Conservation (phyloP, 306 rosid genomes). For the Urtica urens region DNA sequence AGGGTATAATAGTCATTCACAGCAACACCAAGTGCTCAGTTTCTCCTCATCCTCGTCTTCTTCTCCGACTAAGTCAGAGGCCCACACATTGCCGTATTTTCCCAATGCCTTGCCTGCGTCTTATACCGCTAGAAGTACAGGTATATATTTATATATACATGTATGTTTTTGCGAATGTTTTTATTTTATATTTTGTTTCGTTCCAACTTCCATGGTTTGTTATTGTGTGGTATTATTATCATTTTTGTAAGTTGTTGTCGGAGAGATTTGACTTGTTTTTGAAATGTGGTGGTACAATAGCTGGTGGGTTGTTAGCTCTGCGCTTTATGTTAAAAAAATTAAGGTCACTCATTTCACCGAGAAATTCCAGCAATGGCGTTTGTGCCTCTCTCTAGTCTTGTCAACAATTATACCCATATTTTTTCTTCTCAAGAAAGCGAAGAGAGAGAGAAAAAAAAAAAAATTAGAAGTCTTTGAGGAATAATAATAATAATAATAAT, state of each 20-base stretch:
- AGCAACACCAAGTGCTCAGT: constrained; percentile 53
- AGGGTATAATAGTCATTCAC: constrained; percentile 21
- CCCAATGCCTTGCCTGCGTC: constrained; percentile 19
- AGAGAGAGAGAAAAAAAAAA: neutral
- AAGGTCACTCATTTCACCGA: constrained; percentile 57
- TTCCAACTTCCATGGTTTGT: constrained; percentile 1
- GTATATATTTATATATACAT: constrained; percentile 10
- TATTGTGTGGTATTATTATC: neutral
- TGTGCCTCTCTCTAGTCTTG: constrained; percentile 48
- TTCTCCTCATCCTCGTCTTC: constrained; percentile 24
- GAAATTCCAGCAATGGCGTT: constrained; percentile 29
- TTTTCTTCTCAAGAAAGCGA: neutral
- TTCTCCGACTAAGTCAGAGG: constrained; percentile 45
- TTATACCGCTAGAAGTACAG: constrained; percentile 41
- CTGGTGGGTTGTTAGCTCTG: constrained; percentile 12
- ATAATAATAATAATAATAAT: no score
- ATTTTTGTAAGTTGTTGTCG: neutral
- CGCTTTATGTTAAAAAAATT: constrained; percentile 21
- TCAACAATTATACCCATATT: constrained; percentile 23
- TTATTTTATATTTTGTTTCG: neutral
- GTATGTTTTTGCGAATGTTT: neutral
- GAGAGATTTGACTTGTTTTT: constrained; percentile 1
- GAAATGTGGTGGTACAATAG: constrained; percentile 17
- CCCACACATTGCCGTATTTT: constrained; percentile 24
- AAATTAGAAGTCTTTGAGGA: no score